Base-by-base conservation (phyloP, 352 stramenopile genomes). In the Phytophthora nicotianae region DNA sequence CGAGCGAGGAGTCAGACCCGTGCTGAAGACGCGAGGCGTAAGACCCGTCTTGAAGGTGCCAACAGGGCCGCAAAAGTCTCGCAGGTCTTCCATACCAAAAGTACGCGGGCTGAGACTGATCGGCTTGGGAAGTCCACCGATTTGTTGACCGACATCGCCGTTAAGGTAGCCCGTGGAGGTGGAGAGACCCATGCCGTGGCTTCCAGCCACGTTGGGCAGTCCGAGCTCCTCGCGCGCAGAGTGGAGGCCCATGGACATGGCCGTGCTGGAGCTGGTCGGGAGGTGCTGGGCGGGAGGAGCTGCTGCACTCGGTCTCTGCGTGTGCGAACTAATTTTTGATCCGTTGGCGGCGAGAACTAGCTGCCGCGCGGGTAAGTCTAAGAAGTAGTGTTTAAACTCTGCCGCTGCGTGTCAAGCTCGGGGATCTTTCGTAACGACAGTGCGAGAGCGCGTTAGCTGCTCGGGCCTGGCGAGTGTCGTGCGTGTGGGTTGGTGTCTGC, bases 61-160 rank as follows among this genome's bases (percentile, higher is more conserved):
- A 4, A 93, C 72, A 6, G 86, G 82, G 11, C 83, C 83, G 50
- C 83, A 91, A 59, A 94, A 94, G 60, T 94, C 83, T 43, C 83
- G 83, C 52, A 94, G 58, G 52, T 94, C 86, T 55, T 94, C 86
- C 86, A 94, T 94, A 29, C 83, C 83, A 45, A 94, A 92, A 3
- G 80, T 91, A 17, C 85, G 77, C 38, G 86, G 86, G 27, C 80
- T 91, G 27, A 94, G 82, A 45, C 78, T 83, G 27, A 94, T 81
- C 14, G 86, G 80, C 69, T 92, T 92, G 17, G 82, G 75, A 16
- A 90, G 66, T 21, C 60, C 61, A 10, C 20, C 61, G 47, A 74
- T 62, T 32, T 68, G 63, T 8, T 76, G 68, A 35, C 57, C 68
- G 21, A 68, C 64, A 51, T 77, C 66, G 50, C 54, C 64, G 35